Evolutionary conservation across 352 stramenopile genomes (phyloP).

Genomic region (Globisporangium splendens): DNA sequence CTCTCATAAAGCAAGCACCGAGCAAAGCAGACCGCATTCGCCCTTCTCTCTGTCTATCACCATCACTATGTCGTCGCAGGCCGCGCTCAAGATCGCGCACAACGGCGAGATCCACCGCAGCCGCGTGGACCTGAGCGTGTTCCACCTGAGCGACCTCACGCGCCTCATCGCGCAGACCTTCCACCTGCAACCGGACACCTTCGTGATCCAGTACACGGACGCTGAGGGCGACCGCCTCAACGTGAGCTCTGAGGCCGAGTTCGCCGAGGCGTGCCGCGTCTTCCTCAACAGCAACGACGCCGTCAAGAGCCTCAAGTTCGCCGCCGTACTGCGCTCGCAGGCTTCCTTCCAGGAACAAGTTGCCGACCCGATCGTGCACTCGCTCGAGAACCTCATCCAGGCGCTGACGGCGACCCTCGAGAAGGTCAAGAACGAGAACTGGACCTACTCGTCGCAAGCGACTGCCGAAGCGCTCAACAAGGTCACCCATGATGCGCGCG

Average conservation of each 20-base stretch:
- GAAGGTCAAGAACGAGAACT: slow-evolving; percentile 45
- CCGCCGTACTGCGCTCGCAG: slow-evolving; percentile 37
- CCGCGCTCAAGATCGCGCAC: slow-evolving; percentile 70
- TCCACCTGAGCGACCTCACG: slow-evolving; percentile 45
- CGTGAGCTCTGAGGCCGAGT: slow-evolving; percentile 61
- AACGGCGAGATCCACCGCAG: slow-evolving; percentile 78
- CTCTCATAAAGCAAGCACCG: slow-evolving; percentile 1
- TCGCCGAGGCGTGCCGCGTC: slow-evolving; percentile 51
- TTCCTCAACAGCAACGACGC: slow-evolving; percentile 33
- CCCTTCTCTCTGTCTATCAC: not conserved
- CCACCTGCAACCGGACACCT: slow-evolving; percentile 34
- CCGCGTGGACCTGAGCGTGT: slow-evolving; percentile 53
- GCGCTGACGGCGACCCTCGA: slow-evolving; percentile 48
- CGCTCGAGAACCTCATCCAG: slow-evolving; percentile 55
- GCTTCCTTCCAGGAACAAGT: slow-evolving; percentile 45
- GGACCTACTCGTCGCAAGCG: slow-evolving; percentile 8
- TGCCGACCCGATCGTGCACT: slow-evolving; percentile 49
- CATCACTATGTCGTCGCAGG: slow-evolving; percentile 27
- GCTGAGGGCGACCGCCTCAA: slow-evolving; percentile 59
- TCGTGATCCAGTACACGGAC: slow-evolving; percentile 74
- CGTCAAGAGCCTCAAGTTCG: slow-evolving; percentile 69
- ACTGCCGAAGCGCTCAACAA: slow-evolving; percentile 7
- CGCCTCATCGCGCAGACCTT: slow-evolving; percentile 63
- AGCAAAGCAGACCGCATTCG: not conserved
- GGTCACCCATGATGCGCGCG: slow-evolving; percentile 28